Percentiles rank a stretch among this genome's conserved stretches.
These are phyloP conservation scores for Tetrapyrgos nigripes DNA, from an alignment of 1,284 basidiomycete genomes.

Conservation along the genomic window DNA sequence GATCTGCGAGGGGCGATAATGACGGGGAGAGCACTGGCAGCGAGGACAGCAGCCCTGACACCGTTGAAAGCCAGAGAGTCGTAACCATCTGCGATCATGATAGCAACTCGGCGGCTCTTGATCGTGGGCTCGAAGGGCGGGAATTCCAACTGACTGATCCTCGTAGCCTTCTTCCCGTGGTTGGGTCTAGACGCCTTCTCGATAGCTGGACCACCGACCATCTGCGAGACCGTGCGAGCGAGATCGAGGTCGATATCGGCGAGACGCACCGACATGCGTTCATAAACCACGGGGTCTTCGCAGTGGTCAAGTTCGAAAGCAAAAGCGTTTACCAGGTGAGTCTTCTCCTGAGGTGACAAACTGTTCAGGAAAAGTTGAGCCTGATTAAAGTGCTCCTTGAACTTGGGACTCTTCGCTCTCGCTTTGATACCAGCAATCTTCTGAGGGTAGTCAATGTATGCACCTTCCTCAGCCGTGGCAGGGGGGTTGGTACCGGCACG, in stretches of 20 bases:
- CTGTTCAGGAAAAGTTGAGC: conserved; percentile 86
- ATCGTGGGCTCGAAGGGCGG: conserved; percentile 69
- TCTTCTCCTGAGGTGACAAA: conserved; percentile 66
- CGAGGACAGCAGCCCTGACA: conserved; percentile 59
- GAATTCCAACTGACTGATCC: conserved; percentile 68
- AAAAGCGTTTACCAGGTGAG: conserved; percentile 69
- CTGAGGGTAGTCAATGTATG: conserved; percentile 58
- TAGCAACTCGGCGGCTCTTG: conserved; percentile 71
- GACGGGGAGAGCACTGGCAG: conserved; percentile 63
- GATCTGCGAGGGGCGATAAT: conserved; percentile 76
- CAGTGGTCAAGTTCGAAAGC: conserved; percentile 84
- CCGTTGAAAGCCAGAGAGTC: conserved; percentile 62
- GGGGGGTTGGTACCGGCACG: conserved; percentile 62
- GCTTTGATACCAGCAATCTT: conserved; percentile 69
- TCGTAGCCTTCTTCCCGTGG: conserved; percentile 58
- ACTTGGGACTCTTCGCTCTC: conserved; percentile 74
- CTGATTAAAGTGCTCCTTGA: conserved; percentile 74
- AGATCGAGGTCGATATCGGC: conserved; percentile 76
- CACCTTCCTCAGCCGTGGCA: conserved; percentile 55
- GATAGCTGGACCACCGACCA: conserved; percentile 66
- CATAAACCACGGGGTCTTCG: conserved; percentile 74
- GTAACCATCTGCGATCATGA: conserved; percentile 79
- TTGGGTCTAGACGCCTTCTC: conserved; percentile 54
- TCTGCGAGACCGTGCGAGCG: conserved; percentile 67
- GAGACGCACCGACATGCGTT: conserved; percentile 68